Percentiles rank a stretch among this genome's conserved stretches.
phyloP scores from a whole-genome alignment of 371 early-diverging fungal genomes.

The Umbelopsis sp. region DNA sequence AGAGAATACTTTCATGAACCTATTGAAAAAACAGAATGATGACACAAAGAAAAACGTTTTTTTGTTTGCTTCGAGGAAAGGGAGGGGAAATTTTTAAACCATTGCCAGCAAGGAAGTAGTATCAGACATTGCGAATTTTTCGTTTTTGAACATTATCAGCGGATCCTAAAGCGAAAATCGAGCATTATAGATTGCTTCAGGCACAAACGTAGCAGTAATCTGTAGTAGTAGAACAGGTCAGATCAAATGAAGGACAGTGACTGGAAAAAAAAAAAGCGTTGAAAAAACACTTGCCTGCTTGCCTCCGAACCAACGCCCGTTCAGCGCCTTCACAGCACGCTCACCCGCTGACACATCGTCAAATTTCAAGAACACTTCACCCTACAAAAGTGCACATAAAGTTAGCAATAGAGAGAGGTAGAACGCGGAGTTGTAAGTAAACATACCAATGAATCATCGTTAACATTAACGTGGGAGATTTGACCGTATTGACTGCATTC shows the following conservation, averaged over 20 bases:
- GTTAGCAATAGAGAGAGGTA: background rate
- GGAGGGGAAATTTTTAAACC: background rate
- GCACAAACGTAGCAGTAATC: slow-evolving; percentile 63
- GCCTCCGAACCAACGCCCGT: slow-evolving; percentile 85
- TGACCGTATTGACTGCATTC: slow-evolving; percentile 86
- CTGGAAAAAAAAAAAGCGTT: background rate
- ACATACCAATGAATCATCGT: slow-evolving; percentile 66
- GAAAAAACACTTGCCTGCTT: slow-evolving; percentile 36
- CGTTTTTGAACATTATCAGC: background rate
- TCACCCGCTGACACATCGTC: slow-evolving; percentile 66
- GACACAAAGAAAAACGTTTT: no score
- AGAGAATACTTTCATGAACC: no score
- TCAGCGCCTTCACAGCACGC: slow-evolving; percentile 67
- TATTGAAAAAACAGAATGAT: no score
- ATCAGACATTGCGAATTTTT: background rate
- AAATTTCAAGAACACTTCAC: slow-evolving; percentile 87
- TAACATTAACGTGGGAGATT: slow-evolving; percentile 78
- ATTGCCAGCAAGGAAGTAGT: no score
- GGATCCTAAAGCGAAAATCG: slow-evolving; percentile 37
- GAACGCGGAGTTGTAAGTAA: background rate
- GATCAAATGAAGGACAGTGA: background rate
- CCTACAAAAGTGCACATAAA: slow-evolving; percentile 43
- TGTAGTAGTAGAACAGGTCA: background rate
- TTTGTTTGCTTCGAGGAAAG: background rate
- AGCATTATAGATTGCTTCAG: slow-evolving; percentile 60